Evolutionary conservation across 495 filamentous ascomycete genomes (phyloP), one percentile per base, ranked within the genome.

Genomic region (Pyrenula massariospora): DNA sequence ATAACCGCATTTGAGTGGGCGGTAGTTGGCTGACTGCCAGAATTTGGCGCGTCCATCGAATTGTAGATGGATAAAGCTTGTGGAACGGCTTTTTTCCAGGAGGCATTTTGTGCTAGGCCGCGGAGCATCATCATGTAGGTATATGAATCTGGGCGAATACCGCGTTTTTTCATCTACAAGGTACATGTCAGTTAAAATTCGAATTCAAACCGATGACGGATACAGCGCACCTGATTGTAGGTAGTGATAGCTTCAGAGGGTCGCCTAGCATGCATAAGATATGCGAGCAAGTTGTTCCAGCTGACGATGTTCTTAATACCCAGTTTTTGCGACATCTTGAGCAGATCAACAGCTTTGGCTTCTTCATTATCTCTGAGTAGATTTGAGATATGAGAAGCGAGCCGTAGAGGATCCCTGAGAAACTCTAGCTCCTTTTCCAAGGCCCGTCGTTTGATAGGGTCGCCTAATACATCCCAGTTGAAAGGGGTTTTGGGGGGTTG

Each of bases 151-250:
- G 93, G 93, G 23, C 70, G 70, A 56, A 87, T 82, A 25, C 74
- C 83, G 19, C 89, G 78, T 70, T 96, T 97, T 71, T 97, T 98
- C 93, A 98, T 98, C 86, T 94, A 56, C 22, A 56, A 48, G 31
- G 24, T 42, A 51, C 15, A 15, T 50, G 51, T 56, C 54, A 52
- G 24, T 24, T 19, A 10, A 19, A 23, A 54, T 2, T 8, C 23
- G 42, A 12, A 60, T 31, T 12, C 22, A 49, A 42, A 8, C 8
- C 15, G 31, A 15, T 42, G 15, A 15, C 5, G 15, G 8, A 15
- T 42, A 8, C 52, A 21, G 66, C 76, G 56, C 60, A 88, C 87
- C 70, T 96, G 89, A 68, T 96, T 95, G 70, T 83, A 96, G 1
- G 86, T 76, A 67, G 85, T 88, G 49, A 91, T 64, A 15, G 88